Evolutionary conservation across 208 protist species (phyloP), one percentile per base, ranked within the genome.

Genomic region (Wallacemonas sp.): DNA sequence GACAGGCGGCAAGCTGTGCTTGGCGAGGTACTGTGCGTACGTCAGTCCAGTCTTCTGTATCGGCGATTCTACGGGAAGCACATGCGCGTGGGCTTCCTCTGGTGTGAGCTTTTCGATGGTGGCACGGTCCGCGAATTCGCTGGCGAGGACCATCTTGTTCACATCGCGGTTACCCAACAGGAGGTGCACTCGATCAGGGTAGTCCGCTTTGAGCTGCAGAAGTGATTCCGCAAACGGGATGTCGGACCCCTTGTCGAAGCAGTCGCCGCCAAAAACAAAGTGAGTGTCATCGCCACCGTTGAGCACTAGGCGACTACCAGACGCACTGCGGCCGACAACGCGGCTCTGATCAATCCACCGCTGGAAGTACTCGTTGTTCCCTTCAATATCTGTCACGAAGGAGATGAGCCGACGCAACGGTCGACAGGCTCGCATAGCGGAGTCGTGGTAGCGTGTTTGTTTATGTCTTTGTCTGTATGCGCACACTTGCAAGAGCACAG

Each of bases 241-340:
- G 52, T 90, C 83, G 27, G 52, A 41, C 21, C 84, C 83, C 33
- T 72, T 70, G 71, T 93, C 87, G 76, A 88, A 88, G 26, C 63
- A 70, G 52, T 93, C 87, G 30, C 87, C 87, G 12, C 87, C 87
- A 60, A 81, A 91, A 33, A 93, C 84, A 69, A 93, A 88, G 56
- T 84, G 65, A 2, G 68, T 62, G n/a, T 67, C 56, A 21, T 61
- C 30, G 6, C 23, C 41, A 17, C 33, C 39, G 17, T 32, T 46
- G 17, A 70, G 17, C 6, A 43, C 5, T 9, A 60, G 46, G 9
- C 30, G 26, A 9, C 26, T 17, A 5, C 55, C 54, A 9, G 30
- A 41, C 4, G 56, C 60, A 44, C 14, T 39, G 36, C 68, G 57
- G 65, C 23, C 49, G 2, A 58, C 88, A 17, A 84, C 80, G 26